These are phyloP conservation scores for Globisporangium nunn DNA, from an alignment of 352 stramenopile genomes.

Conservation along the genomic window DNA sequence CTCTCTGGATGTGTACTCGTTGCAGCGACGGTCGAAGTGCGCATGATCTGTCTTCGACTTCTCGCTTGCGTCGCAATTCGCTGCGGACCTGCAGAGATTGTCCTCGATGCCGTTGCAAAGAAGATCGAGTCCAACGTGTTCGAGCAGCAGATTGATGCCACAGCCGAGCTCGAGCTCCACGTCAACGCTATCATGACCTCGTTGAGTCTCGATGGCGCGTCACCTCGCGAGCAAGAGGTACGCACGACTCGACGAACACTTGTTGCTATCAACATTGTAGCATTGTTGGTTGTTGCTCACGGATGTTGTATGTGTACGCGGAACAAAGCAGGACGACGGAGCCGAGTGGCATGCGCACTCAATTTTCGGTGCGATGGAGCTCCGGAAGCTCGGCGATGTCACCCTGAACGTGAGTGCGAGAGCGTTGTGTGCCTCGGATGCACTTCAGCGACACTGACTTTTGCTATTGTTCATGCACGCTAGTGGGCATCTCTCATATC, in stretches of 20 bases:
- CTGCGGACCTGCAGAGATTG: constrained; percentile 20
- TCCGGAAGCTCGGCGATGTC: constrained; percentile 37
- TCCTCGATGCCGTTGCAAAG: constrained; percentile 28
- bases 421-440: neutral
- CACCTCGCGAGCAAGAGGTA: constrained; percentile 28
- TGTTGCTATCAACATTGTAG: no score
- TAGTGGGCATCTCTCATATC: constrained; percentile 48
- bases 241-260: neutral
- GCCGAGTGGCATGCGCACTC: constrained; percentile 27
- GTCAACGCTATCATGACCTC: constrained; percentile 28
- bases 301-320: neutral
- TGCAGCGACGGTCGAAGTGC: constrained; percentile 39
- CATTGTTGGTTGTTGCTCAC: no score
- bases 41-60: constrained; percentile 38
- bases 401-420: constrained; percentile 35
- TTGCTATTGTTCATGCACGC: neutral
- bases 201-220: constrained; percentile 12
- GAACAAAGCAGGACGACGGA: constrained; percentile 4
- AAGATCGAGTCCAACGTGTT: constrained; percentile 24
- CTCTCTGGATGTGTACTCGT: neutral
- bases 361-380: constrained; percentile 38
- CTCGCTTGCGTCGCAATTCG: constrained; percentile 43
- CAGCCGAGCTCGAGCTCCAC: constrained; percentile 42
- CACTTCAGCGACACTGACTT: neutral
- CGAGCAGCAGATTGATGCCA: constrained; percentile 32